phyloP scores from a whole-genome alignment of 192 early-diverging fungal species.

The Podila clonocystis region DNA sequence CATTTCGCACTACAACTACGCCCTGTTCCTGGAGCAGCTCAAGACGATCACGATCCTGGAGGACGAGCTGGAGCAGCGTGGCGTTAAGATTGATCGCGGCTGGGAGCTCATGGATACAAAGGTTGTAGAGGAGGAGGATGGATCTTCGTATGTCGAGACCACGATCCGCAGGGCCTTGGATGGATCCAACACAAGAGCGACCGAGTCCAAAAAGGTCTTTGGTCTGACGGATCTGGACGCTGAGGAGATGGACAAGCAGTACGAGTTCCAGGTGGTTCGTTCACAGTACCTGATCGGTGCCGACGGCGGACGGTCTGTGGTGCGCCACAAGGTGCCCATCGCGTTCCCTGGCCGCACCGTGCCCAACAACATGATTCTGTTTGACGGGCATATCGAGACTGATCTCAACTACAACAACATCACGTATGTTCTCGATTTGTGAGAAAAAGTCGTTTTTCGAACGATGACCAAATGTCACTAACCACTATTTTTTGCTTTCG shows the following conservation, averaged over 20 bases:
- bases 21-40: slow-evolving; percentile 18
- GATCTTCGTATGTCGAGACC: slow-evolving; percentile 26
- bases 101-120: slow-evolving; percentile 48
- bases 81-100: slow-evolving; percentile 26
- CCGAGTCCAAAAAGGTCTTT: slow-evolving; percentile 25
- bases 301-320: slow-evolving; percentile 45
- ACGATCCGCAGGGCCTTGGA: slow-evolving; percentile 34
- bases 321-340: slow-evolving; percentile 45
- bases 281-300: slow-evolving; percentile 42
- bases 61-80: slow-evolving; percentile 23
- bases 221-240: slow-evolving; percentile 32
- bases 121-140: slow-evolving; percentile 15
- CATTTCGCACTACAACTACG: slow-evolving; percentile 48
- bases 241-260: slow-evolving; percentile 22
- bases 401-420: slow-evolving; percentile 17
- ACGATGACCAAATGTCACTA: background rate
- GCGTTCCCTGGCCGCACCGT: slow-evolving; percentile 29
- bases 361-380: slow-evolving; percentile 33
- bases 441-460: too few relatives aligned
- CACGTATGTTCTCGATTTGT: slow-evolving; percentile 41
- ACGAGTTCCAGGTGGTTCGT: slow-evolving; percentile 15
- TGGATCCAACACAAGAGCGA: slow-evolving; percentile 12
- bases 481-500: background rate
- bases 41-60: slow-evolving; percentile 25
- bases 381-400: slow-evolving; percentile 31